Percentiles rank a stretch among this genome's conserved stretches.
phyloP scores from a whole-genome alignment of 2,329 filamentous ascomycete species.

The Furcasterigmium sp. region DNA sequence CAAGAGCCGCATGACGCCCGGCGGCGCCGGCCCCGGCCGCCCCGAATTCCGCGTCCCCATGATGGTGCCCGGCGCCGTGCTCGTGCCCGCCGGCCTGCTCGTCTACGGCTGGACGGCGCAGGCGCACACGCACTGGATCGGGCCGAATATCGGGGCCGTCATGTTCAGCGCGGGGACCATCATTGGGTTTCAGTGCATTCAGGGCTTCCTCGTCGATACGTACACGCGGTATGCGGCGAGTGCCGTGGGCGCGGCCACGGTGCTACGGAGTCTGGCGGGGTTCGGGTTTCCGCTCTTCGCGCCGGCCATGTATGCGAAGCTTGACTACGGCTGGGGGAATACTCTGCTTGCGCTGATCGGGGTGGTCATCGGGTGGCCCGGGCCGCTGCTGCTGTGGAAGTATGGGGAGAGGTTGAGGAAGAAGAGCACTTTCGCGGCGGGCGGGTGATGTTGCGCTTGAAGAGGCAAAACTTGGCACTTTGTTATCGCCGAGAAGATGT shows the following conservation, averaged over 20 bases:
- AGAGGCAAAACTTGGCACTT: too few species aligned
- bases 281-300: slow-evolving; percentile 49
- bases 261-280: slow-evolving; percentile 41
- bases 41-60: slow-evolving; percentile 38
- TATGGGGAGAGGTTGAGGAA: slow-evolving; percentile 34
- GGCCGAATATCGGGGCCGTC: slow-evolving; percentile 36
- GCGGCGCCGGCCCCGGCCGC: slow-evolving; percentile 24
- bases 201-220: slow-evolving; percentile 40
- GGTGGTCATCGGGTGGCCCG: slow-evolving; percentile 34
- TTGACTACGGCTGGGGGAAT: slow-evolving; percentile 37
- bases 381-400: slow-evolving; percentile 37
- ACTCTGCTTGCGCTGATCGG: slow-evolving; percentile 34
- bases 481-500: too few species aligned
- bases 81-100: slow-evolving; percentile 36
- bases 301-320: slow-evolving; percentile 33
- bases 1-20: slow-evolving; percentile 28
- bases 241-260: slow-evolving; percentile 36
- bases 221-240: slow-evolving; percentile 40
- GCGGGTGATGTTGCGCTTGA: too few species aligned
- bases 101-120: slow-evolving; percentile 43
- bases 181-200: slow-evolving; percentile 38
- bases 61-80: slow-evolving; percentile 33
- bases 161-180: slow-evolving; percentile 31
- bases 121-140: slow-evolving; percentile 36
- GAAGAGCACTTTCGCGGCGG: too few species aligned